These are phyloP conservation scores for Sordariomycetes sp. DNA, from an alignment of 2,329 filamentous ascomycete genomes.

Conservation along the genomic window DNA sequence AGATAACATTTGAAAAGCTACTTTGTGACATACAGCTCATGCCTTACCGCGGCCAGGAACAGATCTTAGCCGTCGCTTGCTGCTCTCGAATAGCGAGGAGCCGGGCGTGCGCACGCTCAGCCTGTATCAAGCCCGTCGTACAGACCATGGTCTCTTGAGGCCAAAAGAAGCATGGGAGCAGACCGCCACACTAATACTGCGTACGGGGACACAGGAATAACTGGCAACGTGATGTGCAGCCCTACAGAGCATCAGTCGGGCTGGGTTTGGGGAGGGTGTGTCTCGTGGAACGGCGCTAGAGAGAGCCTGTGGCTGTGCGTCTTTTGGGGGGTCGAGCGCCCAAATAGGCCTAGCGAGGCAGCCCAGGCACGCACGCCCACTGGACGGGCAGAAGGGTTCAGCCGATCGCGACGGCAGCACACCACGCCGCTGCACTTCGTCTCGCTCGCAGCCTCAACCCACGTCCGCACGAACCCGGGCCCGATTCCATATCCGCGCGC, in stretches of 20 bases:
- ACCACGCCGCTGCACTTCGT: not conserved
- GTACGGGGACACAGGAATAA: too few species aligned
- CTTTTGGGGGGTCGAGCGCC: not conserved
- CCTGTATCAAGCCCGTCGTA: not conserved
- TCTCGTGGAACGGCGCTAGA: too few species aligned
- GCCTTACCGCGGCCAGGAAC: not conserved
- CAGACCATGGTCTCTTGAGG: not conserved
- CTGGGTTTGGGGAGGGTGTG: too few species aligned
- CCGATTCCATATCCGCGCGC: not conserved
- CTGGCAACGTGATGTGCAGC: too few species aligned
- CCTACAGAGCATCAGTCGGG: too few species aligned
- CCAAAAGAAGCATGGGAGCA: not conserved
- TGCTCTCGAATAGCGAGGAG: not conserved
- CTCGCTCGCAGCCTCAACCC: slow-evolving; percentile 2
- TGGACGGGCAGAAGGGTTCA: not conserved
- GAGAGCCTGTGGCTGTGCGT: not conserved
- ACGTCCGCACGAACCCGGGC: not conserved
- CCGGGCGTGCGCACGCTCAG: not conserved
- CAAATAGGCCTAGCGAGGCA: not conserved
- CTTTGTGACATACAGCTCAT: not conserved
- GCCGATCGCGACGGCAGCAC: not conserved
- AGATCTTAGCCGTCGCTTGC: not conserved
- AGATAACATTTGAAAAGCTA: not conserved
- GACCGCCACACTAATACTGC: too few species aligned
- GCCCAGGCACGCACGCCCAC: not conserved